phyloP scores from a whole-genome alignment of 495 filamentous ascomycete genomes.

The Articulospora tetracladia region DNA sequence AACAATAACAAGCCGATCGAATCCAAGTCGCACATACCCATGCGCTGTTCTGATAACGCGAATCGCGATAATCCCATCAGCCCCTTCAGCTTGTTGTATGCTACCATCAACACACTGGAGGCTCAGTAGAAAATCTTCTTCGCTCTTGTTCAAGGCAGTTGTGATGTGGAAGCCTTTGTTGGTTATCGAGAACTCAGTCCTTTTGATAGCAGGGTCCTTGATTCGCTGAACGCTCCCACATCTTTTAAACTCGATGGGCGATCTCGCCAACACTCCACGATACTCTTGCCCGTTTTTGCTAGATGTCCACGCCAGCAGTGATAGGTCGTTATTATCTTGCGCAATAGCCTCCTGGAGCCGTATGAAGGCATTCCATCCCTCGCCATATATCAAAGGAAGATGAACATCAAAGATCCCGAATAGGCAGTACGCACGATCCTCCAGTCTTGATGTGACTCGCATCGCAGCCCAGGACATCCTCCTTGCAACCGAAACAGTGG shows the following conservation, averaged over 20 bases:
- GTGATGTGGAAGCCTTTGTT: conserved; percentile 1
- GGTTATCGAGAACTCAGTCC: background rate
- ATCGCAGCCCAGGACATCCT: conserved; percentile 32
- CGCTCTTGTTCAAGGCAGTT: background rate
- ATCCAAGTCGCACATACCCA: background rate
- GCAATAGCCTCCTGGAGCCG: conserved; percentile 32
- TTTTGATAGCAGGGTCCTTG: background rate
- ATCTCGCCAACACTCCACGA: background rate
- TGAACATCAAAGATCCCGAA: conserved; percentile 30
- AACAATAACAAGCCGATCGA: background rate
- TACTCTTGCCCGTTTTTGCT: background rate
- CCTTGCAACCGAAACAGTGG: conserved; percentile 19
- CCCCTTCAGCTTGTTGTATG: background rate
- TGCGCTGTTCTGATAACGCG: background rate
- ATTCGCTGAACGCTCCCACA: background rate
- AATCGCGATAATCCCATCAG: background rate
- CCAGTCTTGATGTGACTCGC: conserved; percentile 22
- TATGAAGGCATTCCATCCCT: conserved; percentile 28
- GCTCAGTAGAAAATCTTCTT: background rate
- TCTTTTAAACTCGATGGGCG: background rate
- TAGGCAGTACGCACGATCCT: conserved; percentile 31
- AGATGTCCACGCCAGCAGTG: conserved; percentile 28
- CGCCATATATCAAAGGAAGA: conserved; percentile 33
- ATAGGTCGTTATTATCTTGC: conserved; percentile 26
- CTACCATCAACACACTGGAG: background rate